Evolutionary conservation across 2,329 filamentous ascomycete genomes (phyloP), one percentile per base, ranked within the genome.

Genomic region (Knufia petricola): DNA sequence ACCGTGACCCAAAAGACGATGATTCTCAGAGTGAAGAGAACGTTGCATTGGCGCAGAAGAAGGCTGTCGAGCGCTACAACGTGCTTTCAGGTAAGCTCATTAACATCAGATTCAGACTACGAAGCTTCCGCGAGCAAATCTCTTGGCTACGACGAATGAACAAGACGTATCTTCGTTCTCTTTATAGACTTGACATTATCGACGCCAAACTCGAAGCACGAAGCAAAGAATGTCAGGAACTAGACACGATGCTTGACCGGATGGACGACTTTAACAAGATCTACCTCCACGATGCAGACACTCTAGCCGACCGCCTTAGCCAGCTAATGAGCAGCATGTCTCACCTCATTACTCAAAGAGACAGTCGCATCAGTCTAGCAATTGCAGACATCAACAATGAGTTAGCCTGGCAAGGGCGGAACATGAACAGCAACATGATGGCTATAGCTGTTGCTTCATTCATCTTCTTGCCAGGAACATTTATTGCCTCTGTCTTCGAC

Each of bases 331-430:
- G 38, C 2, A 36, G 46, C 12, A 50, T 56, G 17, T 52, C 49
- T 28, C 46, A 55, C 42, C 28, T 55, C 23, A 50, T 51, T 8
- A 51, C 45, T 3, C 54, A 56, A 26, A 41, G 52, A 2, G 54
- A 55, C 38, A 51, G 50, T 3, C 44, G 54, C 3, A 49, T 51
- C 37, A 54, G 52, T 36, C 49, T 56, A 13, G 52, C 54, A 4
- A 49, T 56, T 17, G 54, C 53, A 13, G 51, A 53, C 43, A 51
- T 53, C 46, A 55, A 55, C 46, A 53, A 55, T 32, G 53, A 55
- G 32, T 47, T 55, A 26, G 53, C 52, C 1, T 54, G 54, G 52
- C 54, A 56, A 36, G 50, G 50, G 9, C 48, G 50, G 28, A 50
- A 39, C 15, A 52, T 50, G 38, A 56, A 55, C 20, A 51, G 46